These are phyloP conservation scores for Bipolaris zeicola DNA, from an alignment of 2,329 filamentous ascomycete species.

Conservation along the genomic window DNA sequence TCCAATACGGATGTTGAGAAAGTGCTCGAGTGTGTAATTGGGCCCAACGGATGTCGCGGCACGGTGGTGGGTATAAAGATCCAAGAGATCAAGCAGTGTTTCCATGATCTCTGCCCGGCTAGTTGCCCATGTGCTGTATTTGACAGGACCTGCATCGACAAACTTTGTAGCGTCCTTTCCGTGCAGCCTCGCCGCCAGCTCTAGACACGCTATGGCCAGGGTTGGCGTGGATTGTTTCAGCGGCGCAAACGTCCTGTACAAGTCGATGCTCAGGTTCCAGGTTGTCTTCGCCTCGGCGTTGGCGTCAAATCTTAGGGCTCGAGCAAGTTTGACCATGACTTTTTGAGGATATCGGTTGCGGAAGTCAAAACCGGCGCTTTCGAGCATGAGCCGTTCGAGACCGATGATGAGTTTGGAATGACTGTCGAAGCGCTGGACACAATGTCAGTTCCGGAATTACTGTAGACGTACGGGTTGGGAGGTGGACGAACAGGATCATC, in stretches of 20 bases:
- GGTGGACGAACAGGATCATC: conserved; percentile 74
- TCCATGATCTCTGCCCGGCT: conserved; percentile 60
- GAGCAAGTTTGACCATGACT: conserved; percentile 77
- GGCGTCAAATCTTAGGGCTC: conserved; percentile 61
- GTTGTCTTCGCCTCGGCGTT: conserved; percentile 67
- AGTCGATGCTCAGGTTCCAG: conserved; percentile 82
- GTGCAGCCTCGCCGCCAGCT: conserved; percentile 75
- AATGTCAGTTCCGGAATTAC: conserved; percentile 1
- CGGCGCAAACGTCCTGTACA: conserved; percentile 91
- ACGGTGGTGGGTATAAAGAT: conserved; percentile 87
- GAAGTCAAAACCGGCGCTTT: conserved; percentile 93
- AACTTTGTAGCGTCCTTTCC: conserved; percentile 60
- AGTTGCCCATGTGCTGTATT: conserved; percentile 55
- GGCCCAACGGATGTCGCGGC: conserved; percentile 75
- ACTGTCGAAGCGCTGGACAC: conserved; percentile 74
- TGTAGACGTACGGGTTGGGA: not conserved
- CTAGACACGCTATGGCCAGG: conserved; percentile 80
- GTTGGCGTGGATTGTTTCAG: conserved; percentile 88
- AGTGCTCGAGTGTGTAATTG: conserved; percentile 73
- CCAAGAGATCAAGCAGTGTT: conserved; percentile 86
- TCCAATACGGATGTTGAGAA: conserved; percentile 84
- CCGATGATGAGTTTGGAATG: conserved; percentile 83
- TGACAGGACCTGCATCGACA: conserved; percentile 51
- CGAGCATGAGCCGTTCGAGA: conserved; percentile 89
- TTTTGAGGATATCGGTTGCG: conserved; percentile 87